phyloP scores from a whole-genome alignment of 257 asterid species.

The Gentiana straminea region DNA sequence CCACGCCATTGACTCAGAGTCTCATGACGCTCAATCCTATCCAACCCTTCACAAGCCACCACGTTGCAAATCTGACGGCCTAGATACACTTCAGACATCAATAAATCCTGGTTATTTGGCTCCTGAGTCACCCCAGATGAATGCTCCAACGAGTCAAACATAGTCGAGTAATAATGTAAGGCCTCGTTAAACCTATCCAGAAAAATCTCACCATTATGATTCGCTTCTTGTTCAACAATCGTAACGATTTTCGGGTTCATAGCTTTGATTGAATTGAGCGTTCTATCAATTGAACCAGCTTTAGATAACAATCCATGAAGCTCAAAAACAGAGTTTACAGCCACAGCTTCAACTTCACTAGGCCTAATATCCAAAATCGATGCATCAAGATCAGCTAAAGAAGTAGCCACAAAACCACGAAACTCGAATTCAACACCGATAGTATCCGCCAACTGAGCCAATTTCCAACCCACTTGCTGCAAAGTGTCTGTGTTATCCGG shows the following conservation, averaged over 20 bases:
- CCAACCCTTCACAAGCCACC: constrained; percentile 20
- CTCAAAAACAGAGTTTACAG: constrained; percentile 76
- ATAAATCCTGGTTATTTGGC: constrained; percentile 1
- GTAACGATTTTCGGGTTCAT: constrained; percentile 61
- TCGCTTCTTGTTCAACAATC: constrained; percentile 71
- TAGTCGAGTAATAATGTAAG: constrained; percentile 46
- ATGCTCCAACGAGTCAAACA: constrained; percentile 23
- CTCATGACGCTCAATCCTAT: constrained; percentile 25
- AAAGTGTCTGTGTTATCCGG: constrained; percentile 49
- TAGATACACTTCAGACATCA: constrained; percentile 18
- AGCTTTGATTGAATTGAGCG: constrained; percentile 32
- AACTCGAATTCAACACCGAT: constrained; percentile 62
- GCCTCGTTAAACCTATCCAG: constrained; percentile 77
- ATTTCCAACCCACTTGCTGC: constrained; percentile 73
- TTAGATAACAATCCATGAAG: constrained; percentile 41
- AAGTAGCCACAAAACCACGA: constrained; percentile 59
- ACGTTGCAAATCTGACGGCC: constrained; percentile 22
- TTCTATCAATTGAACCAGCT: constrained; percentile 47
- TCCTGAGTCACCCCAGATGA: constrained; percentile 14
- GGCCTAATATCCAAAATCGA: constrained; percentile 34
- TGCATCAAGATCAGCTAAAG: constrained; percentile 59
- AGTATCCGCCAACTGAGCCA: constrained; percentile 58
- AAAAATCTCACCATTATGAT: constrained; percentile 49
- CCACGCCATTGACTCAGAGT: constrained; percentile 19
- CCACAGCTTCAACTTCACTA: constrained; percentile 39